These are phyloP conservation scores for Tardiomyces blankii DNA, from an alignment of 1,139 yeast genomes.

Conservation along the genomic window DNA sequence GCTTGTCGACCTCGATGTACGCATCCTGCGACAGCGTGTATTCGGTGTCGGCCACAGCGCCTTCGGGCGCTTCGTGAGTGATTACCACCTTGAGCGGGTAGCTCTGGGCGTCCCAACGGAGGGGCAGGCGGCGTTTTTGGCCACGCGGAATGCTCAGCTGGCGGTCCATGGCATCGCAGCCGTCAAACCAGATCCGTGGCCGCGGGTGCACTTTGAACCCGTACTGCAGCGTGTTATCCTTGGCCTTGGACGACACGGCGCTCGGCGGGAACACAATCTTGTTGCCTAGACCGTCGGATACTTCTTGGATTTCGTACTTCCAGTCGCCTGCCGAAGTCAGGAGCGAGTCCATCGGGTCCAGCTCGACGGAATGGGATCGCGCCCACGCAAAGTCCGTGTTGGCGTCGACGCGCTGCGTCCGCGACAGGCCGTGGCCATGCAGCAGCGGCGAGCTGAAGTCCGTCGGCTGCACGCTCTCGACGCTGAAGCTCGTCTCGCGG, in stretches of 20 bases:
- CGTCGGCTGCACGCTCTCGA: slow-evolving; percentile 40
- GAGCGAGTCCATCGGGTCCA: slow-evolving; percentile 31
- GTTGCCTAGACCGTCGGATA: slow-evolving; percentile 72
- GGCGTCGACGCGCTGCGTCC: not conserved
- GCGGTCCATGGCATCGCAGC: slow-evolving; percentile 25
- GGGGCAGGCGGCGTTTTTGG: slow-evolving; percentile 14
- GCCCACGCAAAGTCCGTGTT: slow-evolving; percentile 34
- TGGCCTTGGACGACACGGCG: slow-evolving; percentile 16
- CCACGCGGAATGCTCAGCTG: slow-evolving; percentile 21
- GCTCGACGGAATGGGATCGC: slow-evolving; percentile 33
- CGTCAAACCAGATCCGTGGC: slow-evolving; percentile 37
- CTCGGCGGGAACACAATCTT: slow-evolving; percentile 38
- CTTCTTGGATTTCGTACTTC: slow-evolving; percentile 52
- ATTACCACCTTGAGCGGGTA: slow-evolving; percentile 1
- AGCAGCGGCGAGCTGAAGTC: slow-evolving; percentile 27
- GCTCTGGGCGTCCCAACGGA: slow-evolving; percentile 6
- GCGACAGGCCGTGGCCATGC: slow-evolving; percentile 11
- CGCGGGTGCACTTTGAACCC: slow-evolving; percentile 53
- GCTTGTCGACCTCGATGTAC: slow-evolving; percentile 28
- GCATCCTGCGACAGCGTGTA: not conserved
- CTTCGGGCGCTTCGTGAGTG: not conserved
- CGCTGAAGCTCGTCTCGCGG: slow-evolving; percentile 29
- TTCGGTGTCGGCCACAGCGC: not conserved
- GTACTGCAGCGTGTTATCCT: slow-evolving; percentile 25
- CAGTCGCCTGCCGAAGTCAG: slow-evolving; percentile 46